Base-by-base conservation (phyloP, 176 grass and related monocot species). In the Triticum turgidum region DNA sequence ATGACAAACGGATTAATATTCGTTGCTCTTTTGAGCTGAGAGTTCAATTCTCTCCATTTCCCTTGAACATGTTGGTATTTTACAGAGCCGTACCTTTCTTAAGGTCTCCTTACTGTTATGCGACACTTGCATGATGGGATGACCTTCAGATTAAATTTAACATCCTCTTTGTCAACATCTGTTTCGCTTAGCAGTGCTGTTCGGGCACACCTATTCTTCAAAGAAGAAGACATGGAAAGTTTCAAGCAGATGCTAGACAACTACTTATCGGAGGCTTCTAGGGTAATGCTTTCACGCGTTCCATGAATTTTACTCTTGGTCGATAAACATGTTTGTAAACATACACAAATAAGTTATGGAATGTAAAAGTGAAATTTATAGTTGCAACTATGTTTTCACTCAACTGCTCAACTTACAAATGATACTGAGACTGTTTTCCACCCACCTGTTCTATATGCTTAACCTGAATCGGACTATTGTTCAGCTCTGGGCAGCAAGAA, bases 1-100 rank as follows among this genome's bases (percentile, higher is more conserved):
- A 91, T 95, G 93, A 96, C 96, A 95, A 69, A 91, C 90, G 95
- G 95, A 91, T 92, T 95, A 38, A 93, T 90, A 87, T 47, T 91
- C 93, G 88, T 96, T 88, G 93, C 93, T 98, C 96, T 83, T 76
- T 86, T 87, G 94, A 95, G 93, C 97, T 96, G 97, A 96, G 97
- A 96, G 94, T 99, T 99, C 97, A 99, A 99, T 89, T 99, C 97
- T 99, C 94, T 99, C 97, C 97, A 99, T 99, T 93, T 96, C 94
- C 97, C 97, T 91, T 82, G 61, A 56, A 27, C 45, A 65, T 37
- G 61, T 85, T 73, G 39, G 86, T 78, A 58, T 81, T 88, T 73
- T 17, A 9, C 56, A 20, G n/a, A 66, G 65, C 69, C 21, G 4
- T 32, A 66, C 78, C 51, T 82, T 88, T 88, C 86, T 91, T 65